Evolutionary conservation across 176 grass and related monocot genomes (phyloP), one percentile per base, ranked within the genome.

Genomic region (Oryza glaberrima): DNA sequence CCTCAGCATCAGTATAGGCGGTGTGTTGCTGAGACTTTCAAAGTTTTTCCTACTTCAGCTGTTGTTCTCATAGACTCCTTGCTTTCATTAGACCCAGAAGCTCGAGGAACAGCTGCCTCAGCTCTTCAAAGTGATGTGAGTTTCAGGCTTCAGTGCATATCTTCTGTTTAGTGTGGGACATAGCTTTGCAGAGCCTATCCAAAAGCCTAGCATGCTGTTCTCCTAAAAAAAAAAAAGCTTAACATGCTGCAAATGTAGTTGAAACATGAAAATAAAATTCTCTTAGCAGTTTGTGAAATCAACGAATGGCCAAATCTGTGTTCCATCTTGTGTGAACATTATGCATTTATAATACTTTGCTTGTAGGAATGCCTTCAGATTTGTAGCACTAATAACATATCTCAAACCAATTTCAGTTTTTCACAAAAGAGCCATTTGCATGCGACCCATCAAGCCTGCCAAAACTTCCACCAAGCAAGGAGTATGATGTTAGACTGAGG

Each of bases 391-490:
- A 81, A 54, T 66, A 6, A 13, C 47, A 79, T 83, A 11, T 77
- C 66, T 71, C 47, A 56, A 79, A 80, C 38, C 3, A 48, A 67
- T 89, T 84, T 68, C 88, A 97, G 95, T 97, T 94, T 84, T 93
- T 97, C 79, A 92, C 63, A 80, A 88, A 84, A 30, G 85, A 86
- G 73, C 92, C 92, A 58, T 38, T 90, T 81, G 75, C 95, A 49
- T 97, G 90, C 20, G 90, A 97, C 67, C 90, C 84, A 83, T 89
- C 95, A 51, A 86, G 68, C 75, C 86, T 97, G 74, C 90, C 95
- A 2, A 97, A 86, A 81, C 92, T 91, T 88, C 88, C 95, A 76
- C 92, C 95, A 92, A 97, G 92, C 86, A 97, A 97, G 86, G 95
- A 97, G 82, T 97, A 94, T 65, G 90, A 94, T 82, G 86, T 84